These are phyloP conservation scores for Corylus americana DNA, from an alignment of 306 rosid species.

Conservation along the genomic window DNA sequence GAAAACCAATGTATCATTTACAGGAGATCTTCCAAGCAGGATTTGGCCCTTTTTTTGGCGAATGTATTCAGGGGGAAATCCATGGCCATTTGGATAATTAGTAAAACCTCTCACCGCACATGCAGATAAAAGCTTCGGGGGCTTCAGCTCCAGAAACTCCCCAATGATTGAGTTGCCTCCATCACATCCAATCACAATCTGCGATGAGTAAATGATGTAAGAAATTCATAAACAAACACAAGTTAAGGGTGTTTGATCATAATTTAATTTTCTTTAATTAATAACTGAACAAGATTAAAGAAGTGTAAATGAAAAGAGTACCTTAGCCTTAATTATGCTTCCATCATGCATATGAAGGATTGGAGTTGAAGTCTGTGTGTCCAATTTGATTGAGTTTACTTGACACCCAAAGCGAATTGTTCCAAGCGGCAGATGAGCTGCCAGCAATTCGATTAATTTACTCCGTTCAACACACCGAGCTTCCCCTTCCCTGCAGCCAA, in stretches of 20 bases:
- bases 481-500: constrained; percentile 20
- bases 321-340: constrained; percentile 41
- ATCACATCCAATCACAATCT: constrained; percentile 65
- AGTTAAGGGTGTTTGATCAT: too few relatives aligned
- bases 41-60: constrained; percentile 20
- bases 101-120: constrained; percentile 53
- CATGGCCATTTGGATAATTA: constrained; percentile 44
- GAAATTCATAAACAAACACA: too few relatives aligned
- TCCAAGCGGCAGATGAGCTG: constrained; percentile 39
- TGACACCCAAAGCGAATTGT: constrained; percentile 44
- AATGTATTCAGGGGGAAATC: constrained; percentile 33
- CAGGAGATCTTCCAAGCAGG: constrained; percentile 43
- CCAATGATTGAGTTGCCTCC: constrained; percentile 51
- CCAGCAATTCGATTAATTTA: constrained; percentile 43
- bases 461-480: constrained; percentile 51
- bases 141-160: constrained; percentile 34
- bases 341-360: constrained; percentile 45
- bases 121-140: constrained; percentile 16
- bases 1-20: constrained; percentile 35
- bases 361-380: constrained; percentile 31
- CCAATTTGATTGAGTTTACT: constrained; percentile 38
- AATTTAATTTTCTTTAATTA: too few relatives aligned
- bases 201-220: not conserved
- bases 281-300: too few relatives aligned
- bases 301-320: not conserved